These are phyloP conservation scores for Solanum peruvianum DNA, from an alignment of 257 asterid genomes.

Conservation along the genomic window DNA sequence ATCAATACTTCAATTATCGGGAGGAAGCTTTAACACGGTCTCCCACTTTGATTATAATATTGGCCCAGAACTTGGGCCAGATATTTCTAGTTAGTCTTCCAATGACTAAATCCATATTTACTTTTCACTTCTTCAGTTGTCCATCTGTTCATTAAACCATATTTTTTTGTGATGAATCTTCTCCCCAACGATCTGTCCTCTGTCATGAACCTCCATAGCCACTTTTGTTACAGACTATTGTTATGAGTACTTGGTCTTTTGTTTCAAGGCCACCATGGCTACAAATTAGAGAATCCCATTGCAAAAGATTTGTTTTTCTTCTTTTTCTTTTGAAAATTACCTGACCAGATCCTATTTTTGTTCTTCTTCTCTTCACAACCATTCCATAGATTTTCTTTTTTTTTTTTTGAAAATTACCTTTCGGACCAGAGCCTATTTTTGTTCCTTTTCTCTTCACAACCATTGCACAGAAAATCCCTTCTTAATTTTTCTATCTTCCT, in stretches of 20 bases:
- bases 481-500: background rate
- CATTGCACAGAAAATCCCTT: background rate
- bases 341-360: background rate
- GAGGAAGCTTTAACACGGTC: background rate
- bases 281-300: background rate
- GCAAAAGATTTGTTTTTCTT: background rate
- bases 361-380: background rate
- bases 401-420: background rate
- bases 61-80: background rate
- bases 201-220: background rate
- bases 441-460: background rate
- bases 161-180: background rate
- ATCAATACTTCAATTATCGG: background rate
- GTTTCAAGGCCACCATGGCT: background rate
- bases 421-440: background rate
- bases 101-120: background rate
- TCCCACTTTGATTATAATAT: background rate
- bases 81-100: background rate
- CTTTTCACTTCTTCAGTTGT: background rate
- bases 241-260: background rate
- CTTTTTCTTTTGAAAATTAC: too few relatives aligned
- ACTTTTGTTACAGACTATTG: background rate
- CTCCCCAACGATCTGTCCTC: background rate
- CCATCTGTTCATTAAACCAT: background rate
- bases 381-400: background rate